Percentiles rank a stretch among this genome's conserved stretches.
These are phyloP conservation scores for Angophora floribunda DNA, from an alignment of 345 rosid genomes.

Conservation along the genomic window DNA sequence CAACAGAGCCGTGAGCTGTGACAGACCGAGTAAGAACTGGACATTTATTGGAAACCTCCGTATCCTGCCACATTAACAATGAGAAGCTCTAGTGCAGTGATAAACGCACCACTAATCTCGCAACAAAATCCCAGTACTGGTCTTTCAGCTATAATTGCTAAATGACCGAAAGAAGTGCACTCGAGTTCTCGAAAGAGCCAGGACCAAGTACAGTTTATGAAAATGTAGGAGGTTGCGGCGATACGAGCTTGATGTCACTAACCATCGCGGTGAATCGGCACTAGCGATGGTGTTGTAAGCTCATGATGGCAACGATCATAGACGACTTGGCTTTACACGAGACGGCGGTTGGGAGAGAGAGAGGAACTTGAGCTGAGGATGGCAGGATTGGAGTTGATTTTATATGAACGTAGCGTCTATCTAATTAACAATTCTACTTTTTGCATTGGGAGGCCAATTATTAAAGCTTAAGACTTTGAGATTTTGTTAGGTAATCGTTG, in stretches of 20 bases:
- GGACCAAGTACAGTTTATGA: not conserved
- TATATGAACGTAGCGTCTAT: too few relatives aligned
- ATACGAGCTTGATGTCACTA: not conserved
- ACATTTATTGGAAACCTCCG: not conserved
- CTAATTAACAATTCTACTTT: too few relatives aligned
- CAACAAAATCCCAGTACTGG: not conserved
- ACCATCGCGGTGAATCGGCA: not conserved
- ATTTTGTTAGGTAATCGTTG: too few relatives aligned
- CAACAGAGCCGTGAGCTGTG: not conserved
- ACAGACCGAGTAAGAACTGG: not conserved
- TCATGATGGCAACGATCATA: not conserved
- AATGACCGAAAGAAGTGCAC: not conserved
- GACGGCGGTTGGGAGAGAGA: too few relatives aligned
- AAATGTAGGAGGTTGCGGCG: not conserved
- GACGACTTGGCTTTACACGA: not conserved
- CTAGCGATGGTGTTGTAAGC: not conserved
- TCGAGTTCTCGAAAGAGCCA: not conserved
- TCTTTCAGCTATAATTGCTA: not conserved
- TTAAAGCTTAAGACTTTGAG: too few relatives aligned
- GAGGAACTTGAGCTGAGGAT: too few relatives aligned
- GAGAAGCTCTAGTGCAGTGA: not conserved
- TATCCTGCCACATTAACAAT: not conserved
- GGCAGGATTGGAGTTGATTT: too few relatives aligned
- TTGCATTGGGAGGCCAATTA: too few relatives aligned
- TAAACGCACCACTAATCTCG: not conserved